Evolutionary conservation across 2,329 filamentous ascomycete species (phyloP).

Genomic region (Aplosporella prunicola): DNA sequence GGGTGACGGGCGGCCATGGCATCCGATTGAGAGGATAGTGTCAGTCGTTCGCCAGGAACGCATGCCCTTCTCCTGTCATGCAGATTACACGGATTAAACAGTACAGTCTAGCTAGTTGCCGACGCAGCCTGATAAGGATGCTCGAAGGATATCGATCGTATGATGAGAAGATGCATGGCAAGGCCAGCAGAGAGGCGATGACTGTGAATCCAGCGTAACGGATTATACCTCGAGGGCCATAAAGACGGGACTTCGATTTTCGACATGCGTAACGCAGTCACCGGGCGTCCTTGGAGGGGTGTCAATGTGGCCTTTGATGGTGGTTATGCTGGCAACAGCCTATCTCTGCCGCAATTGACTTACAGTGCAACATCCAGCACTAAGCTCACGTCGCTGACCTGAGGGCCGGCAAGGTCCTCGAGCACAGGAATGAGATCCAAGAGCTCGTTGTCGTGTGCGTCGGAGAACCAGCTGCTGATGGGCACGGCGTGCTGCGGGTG

Average conservation of each 20-base stretch:
- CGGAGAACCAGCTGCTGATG: slow-evolving; percentile 99
- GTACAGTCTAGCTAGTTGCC: slow-evolving; percentile 11
- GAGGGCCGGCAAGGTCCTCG: slow-evolving; percentile 81
- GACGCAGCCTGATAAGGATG: slow-evolving; percentile 7
- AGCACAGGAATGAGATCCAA: slow-evolving; percentile 96
- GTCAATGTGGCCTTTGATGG: slow-evolving; percentile 7
- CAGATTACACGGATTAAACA: slow-evolving; percentile 12
- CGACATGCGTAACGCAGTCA: too few species aligned
- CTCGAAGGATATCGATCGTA: slow-evolving; percentile 4
- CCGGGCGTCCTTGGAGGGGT: too few species aligned
- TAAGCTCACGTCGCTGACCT: slow-evolving; percentile 91
- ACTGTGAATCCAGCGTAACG: too few species aligned
- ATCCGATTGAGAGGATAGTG: slow-evolving; percentile 1
- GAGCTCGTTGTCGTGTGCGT: slow-evolving; percentile 97
- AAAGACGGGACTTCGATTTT: too few species aligned
- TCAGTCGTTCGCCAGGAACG: slow-evolving; percentile 11
- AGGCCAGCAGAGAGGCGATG: background rate
- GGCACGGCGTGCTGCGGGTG: slow-evolving; percentile 97
- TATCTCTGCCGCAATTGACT: slow-evolving; percentile 8
- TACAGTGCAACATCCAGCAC: slow-evolving; percentile 80
- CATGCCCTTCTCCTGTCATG: slow-evolving; percentile 10
- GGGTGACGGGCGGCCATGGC: too few species aligned
- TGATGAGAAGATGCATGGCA: slow-evolving; percentile 7
- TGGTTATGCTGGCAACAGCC: slow-evolving; percentile 1
- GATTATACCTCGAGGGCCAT: too few species aligned